These are phyloP conservation scores for Crithidia expoeki DNA, from an alignment of 208 protist genomes.

Conservation along the genomic window DNA sequence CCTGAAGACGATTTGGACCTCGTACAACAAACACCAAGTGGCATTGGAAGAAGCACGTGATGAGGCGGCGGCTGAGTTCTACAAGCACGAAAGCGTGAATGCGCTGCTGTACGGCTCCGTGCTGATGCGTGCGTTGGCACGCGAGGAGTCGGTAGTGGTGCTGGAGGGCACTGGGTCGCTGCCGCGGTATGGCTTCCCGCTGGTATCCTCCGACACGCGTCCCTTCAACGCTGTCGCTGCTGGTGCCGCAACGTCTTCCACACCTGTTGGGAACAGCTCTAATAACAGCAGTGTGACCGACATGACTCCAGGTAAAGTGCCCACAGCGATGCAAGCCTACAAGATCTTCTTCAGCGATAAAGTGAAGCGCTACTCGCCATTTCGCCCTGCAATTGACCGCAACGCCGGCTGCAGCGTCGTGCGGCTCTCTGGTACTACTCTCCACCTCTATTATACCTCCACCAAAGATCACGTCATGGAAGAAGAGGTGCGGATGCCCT, in stretches of 20 bases:
- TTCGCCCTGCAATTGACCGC: constrained; percentile 63
- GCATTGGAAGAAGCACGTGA: constrained; percentile 58
- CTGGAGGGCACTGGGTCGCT: constrained; percentile 36
- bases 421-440: constrained; percentile 63
- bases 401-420: constrained; percentile 81
- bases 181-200: constrained; percentile 72
- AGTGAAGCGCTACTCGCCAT: constrained; percentile 55
- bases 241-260: background rate
- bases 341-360: constrained; percentile 61
- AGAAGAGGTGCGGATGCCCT: constrained; percentile 75
- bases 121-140: constrained; percentile 72
- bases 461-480: constrained; percentile 69
- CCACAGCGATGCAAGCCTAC: constrained; percentile 61
- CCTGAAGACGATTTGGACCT: constrained; percentile 71
- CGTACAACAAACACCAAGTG: constrained; percentile 74
- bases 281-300: constrained; percentile 41
- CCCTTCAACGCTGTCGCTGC: constrained; percentile 33
- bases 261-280: background rate
- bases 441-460: constrained; percentile 88
- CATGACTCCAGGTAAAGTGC: constrained; percentile 59
- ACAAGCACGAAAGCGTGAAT: constrained; percentile 79
- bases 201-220: constrained; percentile 79
- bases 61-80: constrained; percentile 47
- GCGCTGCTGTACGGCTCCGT: constrained; percentile 79
- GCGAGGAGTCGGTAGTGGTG: constrained; percentile 58